phyloP scores from a whole-genome alignment of 2,329 filamentous ascomycete species.

The Calonectria montana region DNA sequence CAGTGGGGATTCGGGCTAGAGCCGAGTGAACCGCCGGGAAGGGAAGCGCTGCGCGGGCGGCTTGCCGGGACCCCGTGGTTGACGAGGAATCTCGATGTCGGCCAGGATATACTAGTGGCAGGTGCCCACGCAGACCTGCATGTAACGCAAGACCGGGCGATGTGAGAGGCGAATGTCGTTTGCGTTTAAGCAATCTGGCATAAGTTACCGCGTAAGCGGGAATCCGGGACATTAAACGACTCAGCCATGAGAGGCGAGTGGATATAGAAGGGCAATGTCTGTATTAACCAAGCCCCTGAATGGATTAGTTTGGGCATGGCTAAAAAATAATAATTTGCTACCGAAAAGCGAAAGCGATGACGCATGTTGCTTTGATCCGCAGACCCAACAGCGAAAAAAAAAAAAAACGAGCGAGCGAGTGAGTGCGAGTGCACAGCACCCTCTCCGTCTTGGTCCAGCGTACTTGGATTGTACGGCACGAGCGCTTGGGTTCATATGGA shows the following conservation, averaged over 20 bases:
- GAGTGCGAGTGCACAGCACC: not conserved
- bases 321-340: not conserved
- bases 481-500: constrained; percentile 33
- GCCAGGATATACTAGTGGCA: constrained; percentile 26
- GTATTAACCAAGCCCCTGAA: not conserved
- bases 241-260: not conserved
- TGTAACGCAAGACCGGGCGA: constrained; percentile 39
- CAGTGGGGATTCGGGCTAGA: constrained; percentile 51
- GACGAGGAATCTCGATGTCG: constrained; percentile 44
- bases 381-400: not conserved
- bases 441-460: not conserved
- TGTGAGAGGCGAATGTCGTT: constrained; percentile 25
- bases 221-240: not conserved
- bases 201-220: not conserved
- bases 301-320: not conserved
- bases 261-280: constrained; percentile 13
- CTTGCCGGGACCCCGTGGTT: constrained; percentile 35
- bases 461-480: constrained; percentile 31
- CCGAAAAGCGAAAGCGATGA: not conserved
- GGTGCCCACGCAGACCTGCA: constrained; percentile 21
- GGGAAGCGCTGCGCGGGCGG: constrained; percentile 39
- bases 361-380: constrained; percentile 15
- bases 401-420: not conserved
- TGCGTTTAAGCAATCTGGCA: constrained; percentile 23
- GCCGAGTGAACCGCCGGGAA: constrained; percentile 53